phyloP scores from a whole-genome alignment of 345 rosid genomes.

The Erodium maritimum region DNA sequence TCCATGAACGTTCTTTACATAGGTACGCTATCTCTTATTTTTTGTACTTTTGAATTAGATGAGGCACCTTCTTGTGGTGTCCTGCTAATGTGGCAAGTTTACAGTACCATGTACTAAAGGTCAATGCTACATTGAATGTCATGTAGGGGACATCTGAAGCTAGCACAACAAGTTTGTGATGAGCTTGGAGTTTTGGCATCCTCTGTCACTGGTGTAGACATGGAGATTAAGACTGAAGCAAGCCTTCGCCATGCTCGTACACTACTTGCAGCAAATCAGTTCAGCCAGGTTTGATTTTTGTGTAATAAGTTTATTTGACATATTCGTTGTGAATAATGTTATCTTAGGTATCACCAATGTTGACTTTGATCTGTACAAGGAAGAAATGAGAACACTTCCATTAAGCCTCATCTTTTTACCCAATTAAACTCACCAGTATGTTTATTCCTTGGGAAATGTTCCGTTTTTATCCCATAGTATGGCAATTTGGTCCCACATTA shows the following conservation, averaged over 20 bases:
- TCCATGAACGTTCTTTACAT: conserved; percentile 85
- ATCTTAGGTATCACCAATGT: no score
- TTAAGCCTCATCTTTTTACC: no score
- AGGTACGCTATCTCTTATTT: no score
- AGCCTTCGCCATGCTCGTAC: conserved; percentile 85
- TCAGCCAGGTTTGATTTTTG: conserved; percentile 51
- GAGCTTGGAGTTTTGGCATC: conserved; percentile 86
- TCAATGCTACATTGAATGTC: conserved; percentile 6
- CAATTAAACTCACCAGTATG: no score
- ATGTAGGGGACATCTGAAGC: conserved; percentile 68
- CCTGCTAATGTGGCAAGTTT: neutral
- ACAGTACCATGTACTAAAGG: neutral
- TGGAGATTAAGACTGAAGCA: conserved; percentile 83
- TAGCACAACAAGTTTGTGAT: conserved; percentile 74
- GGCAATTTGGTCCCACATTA: no score
- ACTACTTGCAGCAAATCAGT: conserved; percentile 90
- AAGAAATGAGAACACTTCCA: no score
- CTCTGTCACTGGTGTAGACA: conserved; percentile 68
- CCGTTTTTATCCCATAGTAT: no score
- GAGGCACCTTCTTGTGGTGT: conserved; percentile 1
- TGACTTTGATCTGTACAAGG: no score
- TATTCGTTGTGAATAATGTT: no score
- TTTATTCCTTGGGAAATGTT: no score
- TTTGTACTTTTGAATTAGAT: no score
- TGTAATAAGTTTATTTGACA: no score